Percentiles rank a stretch among this genome's conserved stretches.
phyloP scores from a whole-genome alignment of 805 yeast species.

The Starmerella tilneyi region DNA sequence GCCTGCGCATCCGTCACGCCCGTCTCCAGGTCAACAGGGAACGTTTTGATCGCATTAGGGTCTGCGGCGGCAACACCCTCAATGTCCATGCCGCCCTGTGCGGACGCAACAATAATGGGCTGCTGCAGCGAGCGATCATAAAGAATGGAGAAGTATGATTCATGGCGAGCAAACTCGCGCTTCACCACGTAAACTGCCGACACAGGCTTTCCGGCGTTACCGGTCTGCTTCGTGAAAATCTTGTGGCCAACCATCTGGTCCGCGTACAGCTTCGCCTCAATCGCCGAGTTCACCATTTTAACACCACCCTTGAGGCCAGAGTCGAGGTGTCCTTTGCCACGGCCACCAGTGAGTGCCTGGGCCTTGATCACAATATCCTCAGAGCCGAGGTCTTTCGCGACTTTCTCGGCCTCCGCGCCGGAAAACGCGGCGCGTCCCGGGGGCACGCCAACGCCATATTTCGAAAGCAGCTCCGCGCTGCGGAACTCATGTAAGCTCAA shows the following conservation, averaged over 20 bases:
- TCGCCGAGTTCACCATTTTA: constrained; percentile 71
- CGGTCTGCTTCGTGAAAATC: constrained; percentile 95
- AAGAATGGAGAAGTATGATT: constrained; percentile 88
- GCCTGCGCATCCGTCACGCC: constrained; percentile 80
- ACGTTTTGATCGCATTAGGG: constrained; percentile 87
- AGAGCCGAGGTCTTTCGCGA: constrained; percentile 61
- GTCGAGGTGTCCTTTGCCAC: constrained; percentile 98
- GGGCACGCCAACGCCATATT: constrained; percentile 85
- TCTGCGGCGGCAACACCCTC: constrained; percentile 92
- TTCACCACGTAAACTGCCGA: constrained; percentile 93
- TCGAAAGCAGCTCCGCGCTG: constrained; percentile 73
- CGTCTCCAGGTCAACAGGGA: constrained; percentile 59
- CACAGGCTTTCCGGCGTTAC: constrained; percentile 93
- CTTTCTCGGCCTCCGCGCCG: constrained; percentile 74
- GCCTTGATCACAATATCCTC: constrained; percentile 91
- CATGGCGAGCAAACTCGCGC: constrained; percentile 86
- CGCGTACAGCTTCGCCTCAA: constrained; percentile 79
- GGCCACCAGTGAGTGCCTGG: constrained; percentile 97
- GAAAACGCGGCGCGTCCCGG: constrained; percentile 84
- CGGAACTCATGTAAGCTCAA: constrained; percentile 93
- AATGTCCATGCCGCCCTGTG: constrained; percentile 99
- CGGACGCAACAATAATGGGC: constrained; percentile 89
- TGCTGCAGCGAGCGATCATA: constrained; percentile 86
- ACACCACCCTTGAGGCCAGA: constrained; percentile 96
- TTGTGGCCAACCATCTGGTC: constrained; percentile 84